Evolutionary conservation across 2,329 filamentous ascomycete species (phyloP), one percentile per base, ranked within the genome.

Genomic region (Botrytis fragariae): DNA sequence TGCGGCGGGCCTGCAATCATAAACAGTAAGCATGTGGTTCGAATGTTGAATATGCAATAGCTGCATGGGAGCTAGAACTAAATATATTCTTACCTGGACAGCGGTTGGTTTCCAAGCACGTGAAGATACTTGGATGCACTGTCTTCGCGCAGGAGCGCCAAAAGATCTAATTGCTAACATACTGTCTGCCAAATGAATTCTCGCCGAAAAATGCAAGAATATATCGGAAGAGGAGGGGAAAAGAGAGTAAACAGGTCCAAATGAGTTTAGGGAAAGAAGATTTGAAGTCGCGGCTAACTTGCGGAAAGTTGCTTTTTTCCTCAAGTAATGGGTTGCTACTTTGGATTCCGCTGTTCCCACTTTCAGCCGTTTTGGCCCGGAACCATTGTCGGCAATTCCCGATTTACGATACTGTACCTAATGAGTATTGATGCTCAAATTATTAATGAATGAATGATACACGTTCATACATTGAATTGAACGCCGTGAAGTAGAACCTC

Each of bases 151-250:
- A 81, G 93, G 91, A 81, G 89, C 89, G 84, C 91, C 90, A 84
- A 95, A 89, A 80, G 91, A 90, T 85, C 94, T 92, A 83, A 92
- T 86, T 85, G 92, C 91, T 85, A 97, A 87, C 94, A 97, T 97
- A 82, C 83, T 92, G 87, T 84, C 79, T 39, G 60, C 44, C 60
- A 62, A 64, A 69, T 35, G 37, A 63, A 48, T 59, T 54, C 42
- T 45, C 32, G 69, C 70, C 60, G 42, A 72, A 61, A 64, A n/a
- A 37, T 37, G 45, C 51, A 60, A 71, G 60, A 68, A 64, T 67
- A 6, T 20, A 62, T 61, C 42, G 61, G 45, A 35, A 35, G 64
- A 32, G 54, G 72, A n/a, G 29, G 54, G 44, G 57, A 29, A 72
- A n/a, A 64, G 79, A 79, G 48, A 32, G 59, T 18, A 37, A 62